These are phyloP conservation scores for Arthromyces matolae DNA, from an alignment of 768 basidiomycete species.

Conservation along the genomic window DNA sequence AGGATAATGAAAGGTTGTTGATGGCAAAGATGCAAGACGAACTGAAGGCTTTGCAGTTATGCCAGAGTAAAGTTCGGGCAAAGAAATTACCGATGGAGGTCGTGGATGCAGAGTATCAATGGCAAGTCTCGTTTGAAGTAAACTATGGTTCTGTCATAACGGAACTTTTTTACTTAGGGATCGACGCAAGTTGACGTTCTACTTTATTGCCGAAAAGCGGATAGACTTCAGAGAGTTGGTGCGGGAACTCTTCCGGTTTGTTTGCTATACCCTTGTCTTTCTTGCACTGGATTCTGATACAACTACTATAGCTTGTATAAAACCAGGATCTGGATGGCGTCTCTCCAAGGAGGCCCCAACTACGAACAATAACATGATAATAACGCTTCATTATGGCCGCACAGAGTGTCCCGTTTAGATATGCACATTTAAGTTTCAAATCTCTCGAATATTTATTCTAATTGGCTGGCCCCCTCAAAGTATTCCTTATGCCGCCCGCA, in stretches of 20 bases:
- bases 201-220: constrained; percentile 93
- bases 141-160: not conserved
- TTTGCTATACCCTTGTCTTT: constrained; percentile 4
- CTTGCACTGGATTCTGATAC: not conserved
- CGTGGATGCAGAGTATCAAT: constrained; percentile 97
- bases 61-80: constrained; percentile 87
- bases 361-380: constrained; percentile 31
- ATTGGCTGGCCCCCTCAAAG: constrained; percentile 16
- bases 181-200: constrained; percentile 96
- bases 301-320: constrained; percentile 74
- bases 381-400: not conserved
- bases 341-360: constrained; percentile 52
- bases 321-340: constrained; percentile 95
- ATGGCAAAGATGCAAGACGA: constrained; percentile 87
- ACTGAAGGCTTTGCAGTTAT: constrained; percentile 84
- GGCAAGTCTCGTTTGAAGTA: constrained; percentile 46
- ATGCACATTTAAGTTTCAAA: constrained; percentile 6
- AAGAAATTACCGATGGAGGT: constrained; percentile 98
- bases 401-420: constrained; percentile 9
- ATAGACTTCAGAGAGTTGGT: constrained; percentile 97
- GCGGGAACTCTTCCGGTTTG: constrained; percentile 86
- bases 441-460: too few species aligned
- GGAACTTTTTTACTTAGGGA: constrained; percentile 60
- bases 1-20: constrained; percentile 52
- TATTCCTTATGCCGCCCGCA: constrained; percentile 8